These are phyloP conservation scores for Aurantiochytrium sp. DNA, from an alignment of 108 stramenopile species.

Conservation along the genomic window DNA sequence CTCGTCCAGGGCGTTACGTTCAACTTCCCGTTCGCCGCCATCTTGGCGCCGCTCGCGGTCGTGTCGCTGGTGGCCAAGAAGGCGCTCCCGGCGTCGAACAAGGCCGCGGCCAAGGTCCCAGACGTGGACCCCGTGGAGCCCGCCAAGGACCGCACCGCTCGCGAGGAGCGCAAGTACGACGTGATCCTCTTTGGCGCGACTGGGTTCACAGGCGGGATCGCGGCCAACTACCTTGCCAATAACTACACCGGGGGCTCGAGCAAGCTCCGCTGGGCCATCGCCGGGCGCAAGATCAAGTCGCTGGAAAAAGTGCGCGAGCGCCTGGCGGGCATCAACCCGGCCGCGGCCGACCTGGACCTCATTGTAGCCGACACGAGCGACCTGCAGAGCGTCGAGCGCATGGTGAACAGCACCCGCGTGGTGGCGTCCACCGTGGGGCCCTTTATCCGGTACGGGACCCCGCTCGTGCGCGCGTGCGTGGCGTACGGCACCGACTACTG, in stretches of 20 bases:
- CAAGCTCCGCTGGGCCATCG: constrained; percentile 66
- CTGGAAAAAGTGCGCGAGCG: constrained; percentile 31
- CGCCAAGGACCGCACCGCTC: neutral
- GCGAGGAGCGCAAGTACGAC: constrained; percentile 45
- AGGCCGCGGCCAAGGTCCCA: neutral
- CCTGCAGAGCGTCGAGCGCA: constrained; percentile 50
- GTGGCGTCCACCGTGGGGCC: constrained; percentile 83
- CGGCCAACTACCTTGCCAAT: constrained; percentile 43
- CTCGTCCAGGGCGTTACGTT: neutral
- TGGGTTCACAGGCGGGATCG: constrained; percentile 78
- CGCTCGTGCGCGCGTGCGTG: constrained; percentile 74
- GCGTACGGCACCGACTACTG: constrained; percentile 73
- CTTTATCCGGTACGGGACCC: constrained; percentile 63
- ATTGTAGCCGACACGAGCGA: constrained; percentile 49
- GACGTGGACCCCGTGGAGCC: neutral
- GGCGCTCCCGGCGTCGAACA: no score
- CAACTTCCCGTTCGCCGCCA: neutral
- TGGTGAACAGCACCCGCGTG: constrained; percentile 68
- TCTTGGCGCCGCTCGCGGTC: neutral
- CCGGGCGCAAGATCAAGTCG: constrained; percentile 34
- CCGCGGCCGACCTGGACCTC: constrained; percentile 39
- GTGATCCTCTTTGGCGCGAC: constrained; percentile 75
- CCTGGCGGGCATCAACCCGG: constrained; percentile 36
- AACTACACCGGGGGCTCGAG: neutral
- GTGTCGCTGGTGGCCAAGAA: neutral